phyloP scores from a whole-genome alignment of 306 rosid species.

The Hylodesmum podocarpum region DNA sequence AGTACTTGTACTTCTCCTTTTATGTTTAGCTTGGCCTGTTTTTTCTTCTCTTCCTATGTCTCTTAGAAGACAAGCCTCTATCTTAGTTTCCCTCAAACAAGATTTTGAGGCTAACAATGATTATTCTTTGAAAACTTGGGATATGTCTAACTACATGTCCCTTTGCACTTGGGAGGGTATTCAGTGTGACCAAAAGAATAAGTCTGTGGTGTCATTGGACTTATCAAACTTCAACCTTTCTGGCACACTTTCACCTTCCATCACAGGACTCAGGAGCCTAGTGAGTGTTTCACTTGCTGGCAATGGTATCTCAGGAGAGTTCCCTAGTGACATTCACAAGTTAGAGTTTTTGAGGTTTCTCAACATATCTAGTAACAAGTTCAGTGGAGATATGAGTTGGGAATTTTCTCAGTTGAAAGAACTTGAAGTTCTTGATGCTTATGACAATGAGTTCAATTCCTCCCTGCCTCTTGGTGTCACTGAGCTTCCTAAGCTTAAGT shows the following conservation, averaged over 20 bases:
- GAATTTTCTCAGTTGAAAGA: constrained; percentile 41
- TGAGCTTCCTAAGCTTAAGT: constrained; percentile 43
- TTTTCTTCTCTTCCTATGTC: constrained; percentile 48
- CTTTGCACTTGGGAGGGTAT: constrained; percentile 84
- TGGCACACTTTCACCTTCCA: constrained; percentile 60
- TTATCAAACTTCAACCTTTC: constrained; percentile 68
- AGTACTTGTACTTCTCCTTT: constrained; percentile 18
- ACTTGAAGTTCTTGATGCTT: constrained; percentile 65
- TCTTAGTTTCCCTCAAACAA: constrained; percentile 66
- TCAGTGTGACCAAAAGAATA: constrained; percentile 50
- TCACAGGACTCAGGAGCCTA: constrained; percentile 52
- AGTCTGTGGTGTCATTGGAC: constrained; percentile 60
- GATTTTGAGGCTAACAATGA: constrained; percentile 43
- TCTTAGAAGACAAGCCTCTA: constrained; percentile 67
- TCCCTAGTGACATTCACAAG: constrained; percentile 48
- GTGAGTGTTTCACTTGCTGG: constrained; percentile 46
- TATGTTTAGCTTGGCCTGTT: constrained; percentile 37
- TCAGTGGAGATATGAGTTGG: constrained; percentile 66
- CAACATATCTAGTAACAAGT: constrained; percentile 75
- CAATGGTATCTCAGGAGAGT: constrained; percentile 49
- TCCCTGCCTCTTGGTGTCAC: constrained; percentile 68
- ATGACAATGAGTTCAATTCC: constrained; percentile 67
- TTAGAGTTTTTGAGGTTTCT: constrained; percentile 48
- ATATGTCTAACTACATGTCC: constrained; percentile 49
- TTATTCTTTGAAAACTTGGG: constrained; percentile 54